These are phyloP conservation scores for Pythium grandisporangium DNA, from an alignment of 352 stramenopile genomes.

Conservation along the genomic window DNA sequence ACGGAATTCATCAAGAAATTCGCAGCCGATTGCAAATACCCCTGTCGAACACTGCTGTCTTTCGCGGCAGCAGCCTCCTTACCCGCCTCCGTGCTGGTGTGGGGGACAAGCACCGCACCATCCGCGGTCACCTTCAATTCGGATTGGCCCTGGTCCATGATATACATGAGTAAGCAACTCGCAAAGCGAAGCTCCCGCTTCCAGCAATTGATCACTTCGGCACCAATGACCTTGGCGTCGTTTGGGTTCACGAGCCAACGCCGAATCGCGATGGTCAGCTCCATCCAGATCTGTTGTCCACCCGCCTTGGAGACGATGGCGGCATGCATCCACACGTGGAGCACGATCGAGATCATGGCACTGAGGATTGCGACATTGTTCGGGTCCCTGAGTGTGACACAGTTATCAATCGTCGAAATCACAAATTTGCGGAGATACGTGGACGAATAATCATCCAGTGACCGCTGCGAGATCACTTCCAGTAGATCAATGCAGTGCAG, in stretches of 20 bases:
- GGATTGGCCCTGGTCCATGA: constrained; percentile 69
- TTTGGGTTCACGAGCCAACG: constrained; percentile 66
- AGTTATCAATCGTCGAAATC: constrained; percentile 79
- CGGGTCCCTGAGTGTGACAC: constrained; percentile 54
- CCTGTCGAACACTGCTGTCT: constrained; percentile 33
- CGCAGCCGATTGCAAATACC: constrained; percentile 61
- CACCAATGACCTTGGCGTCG: constrained; percentile 43
- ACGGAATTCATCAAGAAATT: constrained; percentile 65
- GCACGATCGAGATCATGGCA: constrained; percentile 72
- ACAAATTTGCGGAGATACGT: constrained; percentile 85
- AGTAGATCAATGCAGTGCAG: constrained; percentile 80
- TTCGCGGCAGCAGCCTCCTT: constrained; percentile 12
- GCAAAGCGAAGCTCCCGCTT: constrained; percentile 72
- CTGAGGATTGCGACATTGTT: constrained; percentile 46
- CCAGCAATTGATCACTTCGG: constrained; percentile 77
- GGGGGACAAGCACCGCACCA: constrained; percentile 39
- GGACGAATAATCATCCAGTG: constrained; percentile 76
- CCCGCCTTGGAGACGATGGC: constrained; percentile 41
- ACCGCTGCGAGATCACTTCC: constrained; percentile 76
- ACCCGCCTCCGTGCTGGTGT: constrained; percentile 15
- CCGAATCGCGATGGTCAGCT: constrained; percentile 68
- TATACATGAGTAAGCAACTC: constrained; percentile 76
- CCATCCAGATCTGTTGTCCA: constrained; percentile 67
- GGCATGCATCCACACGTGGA: constrained; percentile 85
- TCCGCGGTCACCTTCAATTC: constrained; percentile 57